A percentile compares a stretch with the other conserved stretches of the same genome.
Evolutionary conservation across 1,284 basidiomycete genomes (phyloP).

Genomic region (Leccinum ponderosum): DNA sequence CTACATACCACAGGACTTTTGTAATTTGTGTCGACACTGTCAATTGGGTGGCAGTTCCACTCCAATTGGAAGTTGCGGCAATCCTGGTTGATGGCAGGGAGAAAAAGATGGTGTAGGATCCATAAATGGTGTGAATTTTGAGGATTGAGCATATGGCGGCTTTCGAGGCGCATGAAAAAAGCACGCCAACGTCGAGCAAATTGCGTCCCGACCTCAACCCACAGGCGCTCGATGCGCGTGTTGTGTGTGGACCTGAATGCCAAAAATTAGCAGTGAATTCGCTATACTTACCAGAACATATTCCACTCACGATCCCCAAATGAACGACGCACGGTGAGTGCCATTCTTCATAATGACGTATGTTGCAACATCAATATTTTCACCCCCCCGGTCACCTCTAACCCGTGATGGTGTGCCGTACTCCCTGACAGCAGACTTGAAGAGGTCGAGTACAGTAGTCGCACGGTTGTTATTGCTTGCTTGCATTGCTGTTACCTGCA

Average conservation of each 20-base stretch:
- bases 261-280: not conserved
- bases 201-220: conserved; percentile 35
- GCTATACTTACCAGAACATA: not conserved
- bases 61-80: conserved; percentile 22
- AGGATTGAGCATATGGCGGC: conserved; percentile 20
- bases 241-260: conserved; percentile 6
- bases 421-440: not conserved
- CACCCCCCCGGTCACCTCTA: not conserved
- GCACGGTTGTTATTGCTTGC: no score
- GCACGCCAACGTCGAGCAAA: conserved; percentile 27
- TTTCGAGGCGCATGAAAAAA: conserved; percentile 32
- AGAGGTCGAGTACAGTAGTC: not conserved
- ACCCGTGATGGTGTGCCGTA: not conserved
- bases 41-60: conserved; percentile 31
- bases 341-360: not conserved
- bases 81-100: conserved; percentile 16
- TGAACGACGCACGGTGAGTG: not conserved
- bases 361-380: not conserved
- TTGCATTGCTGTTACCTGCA: no score
- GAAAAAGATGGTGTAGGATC: conserved; percentile 33
- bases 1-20: not conserved
- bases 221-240: conserved; percentile 41
- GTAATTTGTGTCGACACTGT: not conserved
- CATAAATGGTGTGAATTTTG: conserved; percentile 28
- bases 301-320: not conserved